Percentiles rank a stretch among this genome's conserved stretches.
Evolutionary conservation across 2,329 filamentous ascomycete genomes (phyloP).

Genomic region (Ophiostoma angusticollis): DNA sequence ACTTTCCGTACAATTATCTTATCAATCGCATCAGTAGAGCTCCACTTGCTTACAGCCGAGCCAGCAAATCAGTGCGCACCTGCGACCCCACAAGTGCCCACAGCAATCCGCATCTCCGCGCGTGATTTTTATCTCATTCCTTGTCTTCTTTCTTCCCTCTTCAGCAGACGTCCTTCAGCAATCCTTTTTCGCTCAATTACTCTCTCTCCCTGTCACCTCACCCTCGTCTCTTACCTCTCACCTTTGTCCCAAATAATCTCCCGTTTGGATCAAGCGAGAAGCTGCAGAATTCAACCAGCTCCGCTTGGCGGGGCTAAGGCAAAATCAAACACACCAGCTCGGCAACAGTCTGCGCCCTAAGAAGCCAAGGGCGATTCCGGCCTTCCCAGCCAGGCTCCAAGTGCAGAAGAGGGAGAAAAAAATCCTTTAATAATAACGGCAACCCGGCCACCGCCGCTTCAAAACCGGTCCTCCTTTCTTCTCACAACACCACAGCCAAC

Average conservation of each 20-base stretch:
- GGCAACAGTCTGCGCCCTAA: slow-evolving; percentile 10
- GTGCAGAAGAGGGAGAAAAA: slow-evolving; percentile 6
- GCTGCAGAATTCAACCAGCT: slow-evolving; percentile 6
- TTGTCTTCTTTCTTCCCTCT: not conserved
- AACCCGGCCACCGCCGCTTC: slow-evolving; percentile 9
- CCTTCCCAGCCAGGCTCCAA: slow-evolving; percentile 5
- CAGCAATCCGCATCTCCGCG: not conserved
- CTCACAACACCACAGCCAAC: not conserved
- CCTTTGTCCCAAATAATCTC: no score
- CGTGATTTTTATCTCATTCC: slow-evolving; percentile 3
- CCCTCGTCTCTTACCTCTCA: not conserved
- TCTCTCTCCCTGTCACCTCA: not conserved
- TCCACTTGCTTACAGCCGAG: not conserved
- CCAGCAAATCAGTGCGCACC: slow-evolving; percentile 7
- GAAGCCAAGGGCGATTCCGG: slow-evolving; percentile 12
- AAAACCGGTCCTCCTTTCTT: slow-evolving; percentile 5
- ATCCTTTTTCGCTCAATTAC: not conserved
- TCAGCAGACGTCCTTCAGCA: not conserved
- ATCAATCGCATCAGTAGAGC: slow-evolving; percentile 18
- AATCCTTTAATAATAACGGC: slow-evolving; percentile 13
- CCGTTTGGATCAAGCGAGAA: no score
- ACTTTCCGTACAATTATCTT: slow-evolving; percentile 16
- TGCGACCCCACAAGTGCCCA: not conserved
- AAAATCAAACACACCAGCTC: slow-evolving; percentile 13
- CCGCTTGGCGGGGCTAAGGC: slow-evolving; percentile 11